Evolutionary conservation across 345 rosid species (phyloP).

Genomic region (Gossypium herbaceum): DNA sequence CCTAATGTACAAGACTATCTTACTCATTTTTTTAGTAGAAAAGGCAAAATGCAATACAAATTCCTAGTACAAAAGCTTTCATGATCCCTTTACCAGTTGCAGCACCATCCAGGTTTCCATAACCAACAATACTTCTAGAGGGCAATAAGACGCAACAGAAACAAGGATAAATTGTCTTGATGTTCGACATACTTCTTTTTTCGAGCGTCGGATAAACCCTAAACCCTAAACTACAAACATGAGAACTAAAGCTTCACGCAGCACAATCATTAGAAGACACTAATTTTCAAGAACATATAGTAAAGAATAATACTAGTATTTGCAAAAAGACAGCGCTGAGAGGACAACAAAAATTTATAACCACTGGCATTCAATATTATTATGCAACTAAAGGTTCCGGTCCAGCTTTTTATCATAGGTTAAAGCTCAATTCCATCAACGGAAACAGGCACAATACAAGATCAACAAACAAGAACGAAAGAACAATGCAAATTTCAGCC

Average conservation of each 20-base stretch:
- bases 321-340: background rate
- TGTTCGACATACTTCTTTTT: conserved; percentile 45
- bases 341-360: background rate
- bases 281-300: background rate
- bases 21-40: too few species aligned
- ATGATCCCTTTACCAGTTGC: too few species aligned
- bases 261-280: background rate
- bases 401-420: conserved; percentile 20
- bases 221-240: too few species aligned
- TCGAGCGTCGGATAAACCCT: conserved; percentile 29
- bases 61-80: too few species aligned
- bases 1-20: too few species aligned
- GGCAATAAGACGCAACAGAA: background rate
- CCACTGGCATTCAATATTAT: conserved; percentile 26
- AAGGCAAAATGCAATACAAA: conserved; percentile 28
- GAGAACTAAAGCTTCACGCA: background rate
- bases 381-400: conserved; percentile 25
- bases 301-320: background rate
- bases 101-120: conserved; percentile 56
- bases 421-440: conserved; percentile 24
- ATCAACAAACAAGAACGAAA: conserved; percentile 11
- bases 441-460: conserved; percentile 32
- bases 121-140: background rate
- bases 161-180: background rate
- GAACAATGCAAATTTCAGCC: conserved; percentile 17